Conservation (phyloP, 2,329 filamentous ascomycete species). For the Tolypocladium endophyticum region DNA sequence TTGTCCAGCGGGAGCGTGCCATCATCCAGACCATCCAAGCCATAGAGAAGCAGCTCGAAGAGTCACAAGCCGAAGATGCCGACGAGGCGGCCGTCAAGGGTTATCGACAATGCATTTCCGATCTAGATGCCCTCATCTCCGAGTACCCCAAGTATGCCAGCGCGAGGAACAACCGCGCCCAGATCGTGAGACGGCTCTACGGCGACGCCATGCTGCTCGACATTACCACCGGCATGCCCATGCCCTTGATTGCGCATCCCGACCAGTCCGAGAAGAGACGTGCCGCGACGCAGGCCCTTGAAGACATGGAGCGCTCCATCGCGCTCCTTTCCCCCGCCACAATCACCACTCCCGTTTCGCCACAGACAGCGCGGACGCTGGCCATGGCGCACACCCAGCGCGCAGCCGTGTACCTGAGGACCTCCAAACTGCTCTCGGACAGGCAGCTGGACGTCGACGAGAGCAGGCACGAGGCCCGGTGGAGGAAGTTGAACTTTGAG, state of each 20-base stretch:
- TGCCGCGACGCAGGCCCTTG: slow-evolving; percentile 31
- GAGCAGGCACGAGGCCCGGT: slow-evolving; percentile 32
- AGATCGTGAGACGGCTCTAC: slow-evolving; percentile 51
- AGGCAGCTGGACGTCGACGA: slow-evolving; percentile 27
- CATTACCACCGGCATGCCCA: slow-evolving; percentile 23
- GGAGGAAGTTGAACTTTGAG: slow-evolving; percentile 47
- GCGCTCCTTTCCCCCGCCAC: slow-evolving; percentile 43
- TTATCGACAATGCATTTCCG: slow-evolving; percentile 36
- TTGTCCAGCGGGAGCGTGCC: slow-evolving; percentile 39
- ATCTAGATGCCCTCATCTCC: slow-evolving; percentile 45
- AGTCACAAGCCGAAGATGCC: slow-evolving; percentile 24
- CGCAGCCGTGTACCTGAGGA: slow-evolving; percentile 52
- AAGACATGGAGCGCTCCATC: slow-evolving; percentile 49
- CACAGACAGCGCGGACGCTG: slow-evolving; percentile 54
- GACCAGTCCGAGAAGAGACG: slow-evolving; percentile 24
- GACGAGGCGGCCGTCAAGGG: slow-evolving; percentile 26
- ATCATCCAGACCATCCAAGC: slow-evolving; percentile 45
- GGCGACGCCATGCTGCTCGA: slow-evolving; percentile 47
- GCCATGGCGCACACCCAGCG: slow-evolving; percentile 64
- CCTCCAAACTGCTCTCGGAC: slow-evolving; percentile 36
- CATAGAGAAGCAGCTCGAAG: slow-evolving; percentile 41
- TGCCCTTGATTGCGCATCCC: slow-evolving; percentile 29
- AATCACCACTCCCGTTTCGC: slow-evolving; percentile 44
- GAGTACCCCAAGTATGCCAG: slow-evolving; percentile 58
- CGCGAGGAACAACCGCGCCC: slow-evolving; percentile 64